Conservation (phyloP, 139 green algal genomes). For the Chlamydomonas sp. region DNA sequence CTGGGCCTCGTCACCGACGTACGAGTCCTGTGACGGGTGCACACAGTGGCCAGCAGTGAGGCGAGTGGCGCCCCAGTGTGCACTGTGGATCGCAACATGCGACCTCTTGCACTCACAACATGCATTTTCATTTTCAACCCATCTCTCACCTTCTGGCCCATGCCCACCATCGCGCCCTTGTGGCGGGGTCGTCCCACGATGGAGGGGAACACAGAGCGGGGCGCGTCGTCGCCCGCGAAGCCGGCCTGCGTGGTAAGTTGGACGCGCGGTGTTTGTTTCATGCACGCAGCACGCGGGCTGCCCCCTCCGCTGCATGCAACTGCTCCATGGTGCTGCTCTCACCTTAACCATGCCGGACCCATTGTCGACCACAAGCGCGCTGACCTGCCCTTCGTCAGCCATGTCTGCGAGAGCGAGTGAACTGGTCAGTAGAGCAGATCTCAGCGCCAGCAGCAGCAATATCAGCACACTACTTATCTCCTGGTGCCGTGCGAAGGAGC, state of each 20-base stretch:
- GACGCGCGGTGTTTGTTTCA: not conserved
- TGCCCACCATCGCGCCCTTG: constrained; percentile 88
- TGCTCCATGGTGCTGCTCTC: constrained; percentile 3
- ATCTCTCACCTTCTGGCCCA: constrained; percentile 65
- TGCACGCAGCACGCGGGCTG: not conserved
- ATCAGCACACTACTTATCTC: too few relatives aligned
- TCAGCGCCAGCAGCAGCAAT: too few relatives aligned
- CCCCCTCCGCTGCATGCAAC: not conserved
- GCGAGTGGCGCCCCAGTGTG: too few relatives aligned
- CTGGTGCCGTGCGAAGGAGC: too few relatives aligned
- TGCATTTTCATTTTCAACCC: too few relatives aligned
- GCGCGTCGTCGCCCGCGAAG: constrained; percentile 96
- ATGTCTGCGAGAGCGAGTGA: too few relatives aligned
- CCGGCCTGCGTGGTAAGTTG: constrained; percentile 53
- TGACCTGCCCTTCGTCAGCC: constrained; percentile 83
- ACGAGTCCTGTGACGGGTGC: constrained; percentile 89
- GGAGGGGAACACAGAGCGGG: constrained; percentile 89
- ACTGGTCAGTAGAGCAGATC: too few relatives aligned
- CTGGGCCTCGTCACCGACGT: constrained; percentile 97
- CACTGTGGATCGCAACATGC: too few relatives aligned
- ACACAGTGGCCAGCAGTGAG: too few relatives aligned
- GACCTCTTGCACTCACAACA: too few relatives aligned
- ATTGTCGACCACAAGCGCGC: constrained; percentile 97
- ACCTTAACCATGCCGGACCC: constrained; percentile 96
- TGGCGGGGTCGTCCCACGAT: constrained; percentile 94